Base-by-base conservation (phyloP, 2,329 filamentous ascomycete species). In the Pseudogymnoascus sp. region DNA sequence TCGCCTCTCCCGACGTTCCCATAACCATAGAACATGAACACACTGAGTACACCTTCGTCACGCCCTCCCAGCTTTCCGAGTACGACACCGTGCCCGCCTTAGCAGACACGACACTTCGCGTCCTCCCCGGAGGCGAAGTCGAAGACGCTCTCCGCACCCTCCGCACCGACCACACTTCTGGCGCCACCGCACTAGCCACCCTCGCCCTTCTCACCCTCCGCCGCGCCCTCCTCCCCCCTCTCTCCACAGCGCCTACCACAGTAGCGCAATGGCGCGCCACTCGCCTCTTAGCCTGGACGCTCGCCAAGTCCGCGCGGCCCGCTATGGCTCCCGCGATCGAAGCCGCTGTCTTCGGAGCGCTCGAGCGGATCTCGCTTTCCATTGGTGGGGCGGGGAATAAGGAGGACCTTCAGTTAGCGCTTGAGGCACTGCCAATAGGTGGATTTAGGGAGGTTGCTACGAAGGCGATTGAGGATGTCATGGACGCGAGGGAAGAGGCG, bases 231-330 rank as follows among this genome's bases (percentile, higher is more conserved):
- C 33, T 42, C 7, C 5, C 68, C 70, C 58, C 72, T 78, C 60
- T 68, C 40, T 21, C 31, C 37, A 70, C 72, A 5, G 29, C 69
- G 1, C 61, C 64, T 3, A 64, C 60, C 15, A 59, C 70, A 18
- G 68, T 77, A 0, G 71, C 70, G 5, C 85, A 83, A 79, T 88
- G 85, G 84, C 71, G 70, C 27, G 78, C 77, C 29, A 70, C 81
- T n/a, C 76, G 82, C 12, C 78, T 82, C 74, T 77, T 76, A 1
- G 82, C 79, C 2, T 88, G 86, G 81, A 82, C 87, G 70, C 73
- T 89, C 1, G 84, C 82, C 72, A 86, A 86, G 67, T 85, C 86
- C 61, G 83, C 84, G 0, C 79, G 84, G n/a, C 83, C 85, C 65
- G 85, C 81, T 69, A 88, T 88, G 85, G 80, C 80, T 0, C 81